Conservation (phyloP, 306 rosid species). For the Fragaria nilgerrensis region DNA sequence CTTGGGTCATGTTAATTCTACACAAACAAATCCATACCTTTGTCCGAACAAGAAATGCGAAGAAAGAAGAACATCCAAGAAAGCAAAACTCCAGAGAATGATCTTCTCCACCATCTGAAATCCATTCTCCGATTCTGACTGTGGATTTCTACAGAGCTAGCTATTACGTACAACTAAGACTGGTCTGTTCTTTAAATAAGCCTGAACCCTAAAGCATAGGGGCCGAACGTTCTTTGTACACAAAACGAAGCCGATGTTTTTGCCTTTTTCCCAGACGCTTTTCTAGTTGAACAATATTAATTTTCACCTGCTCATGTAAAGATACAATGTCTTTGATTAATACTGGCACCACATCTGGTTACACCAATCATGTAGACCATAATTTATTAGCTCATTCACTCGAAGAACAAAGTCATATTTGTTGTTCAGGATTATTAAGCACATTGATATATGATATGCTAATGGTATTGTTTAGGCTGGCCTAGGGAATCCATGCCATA, state of each 20-base stretch:
- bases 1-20: not conserved
- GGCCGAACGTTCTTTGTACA: slow-evolving; percentile 16
- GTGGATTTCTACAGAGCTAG: not conserved
- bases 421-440: not conserved
- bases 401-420: not conserved
- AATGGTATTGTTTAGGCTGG: not conserved
- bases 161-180: not conserved
- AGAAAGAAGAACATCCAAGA: slow-evolving; percentile 31
- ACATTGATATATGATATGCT: not conserved
- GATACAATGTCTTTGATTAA: slow-evolving; percentile 30
- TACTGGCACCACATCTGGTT: not conserved
- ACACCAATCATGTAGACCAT: not conserved
- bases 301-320: slow-evolving; percentile 34
- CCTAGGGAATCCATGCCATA: not conserved
- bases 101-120: slow-evolving; percentile 1
- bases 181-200: slow-evolving; percentile 11
- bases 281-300: slow-evolving; percentile 41
- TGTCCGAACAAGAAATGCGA: slow-evolving; percentile 31
- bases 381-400: not conserved
- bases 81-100: slow-evolving; percentile 33
- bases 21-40: slow-evolving; percentile 9
- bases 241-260: not conserved
- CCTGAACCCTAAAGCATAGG: not conserved
- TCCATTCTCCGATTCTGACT: slow-evolving; percentile 23
- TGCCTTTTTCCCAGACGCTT: slow-evolving; percentile 1